phyloP scores from a whole-genome alignment of 2,329 filamentous ascomycete species.

The Pseudogymnoascus sp. region DNA sequence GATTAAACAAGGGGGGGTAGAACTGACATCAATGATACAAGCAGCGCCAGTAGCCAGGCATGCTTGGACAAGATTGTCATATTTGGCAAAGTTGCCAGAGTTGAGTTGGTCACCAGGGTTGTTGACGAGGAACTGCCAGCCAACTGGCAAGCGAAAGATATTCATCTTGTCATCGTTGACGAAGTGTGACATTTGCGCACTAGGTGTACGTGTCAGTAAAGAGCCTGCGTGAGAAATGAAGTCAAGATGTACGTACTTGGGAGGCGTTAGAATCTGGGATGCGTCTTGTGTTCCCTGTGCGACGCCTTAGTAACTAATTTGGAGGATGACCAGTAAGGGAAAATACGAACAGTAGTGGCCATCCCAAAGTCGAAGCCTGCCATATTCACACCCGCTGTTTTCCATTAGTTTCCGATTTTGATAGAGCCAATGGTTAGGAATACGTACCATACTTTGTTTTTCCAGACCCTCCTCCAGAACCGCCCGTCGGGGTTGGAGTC shows the following conservation, averaged over 20 bases:
- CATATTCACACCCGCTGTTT: conserved; percentile 32
- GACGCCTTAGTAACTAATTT: not conserved
- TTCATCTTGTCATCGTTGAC: conserved; percentile 45
- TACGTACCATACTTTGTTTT: not conserved
- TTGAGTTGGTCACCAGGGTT: conserved; percentile 44
- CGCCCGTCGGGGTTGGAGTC: not conserved
- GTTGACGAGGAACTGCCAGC: conserved; percentile 54
- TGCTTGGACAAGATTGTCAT: conserved; percentile 47
- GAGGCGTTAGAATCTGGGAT: not conserved
- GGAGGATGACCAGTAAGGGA: not conserved
- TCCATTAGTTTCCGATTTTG: not conserved
- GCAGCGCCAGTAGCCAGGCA: conserved; percentile 48
- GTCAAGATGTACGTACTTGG: not conserved
- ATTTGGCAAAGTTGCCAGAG: conserved; percentile 39
- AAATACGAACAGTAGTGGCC: conserved; percentile 24
- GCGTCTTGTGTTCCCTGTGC: not conserved
- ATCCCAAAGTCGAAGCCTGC: conserved; percentile 43
- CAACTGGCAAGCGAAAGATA: conserved; percentile 48
- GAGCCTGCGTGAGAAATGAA: too few relatives aligned
- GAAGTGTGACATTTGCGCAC: conserved; percentile 36
- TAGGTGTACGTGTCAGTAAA: conserved; percentile 14
- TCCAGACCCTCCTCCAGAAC: not conserved
- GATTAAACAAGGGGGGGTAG: not conserved
- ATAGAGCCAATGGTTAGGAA: not conserved
- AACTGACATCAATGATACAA: conserved; percentile 48